phyloP scores from a whole-genome alignment of 73 alveolate species.

The Stentor coeruleus region DNA sequence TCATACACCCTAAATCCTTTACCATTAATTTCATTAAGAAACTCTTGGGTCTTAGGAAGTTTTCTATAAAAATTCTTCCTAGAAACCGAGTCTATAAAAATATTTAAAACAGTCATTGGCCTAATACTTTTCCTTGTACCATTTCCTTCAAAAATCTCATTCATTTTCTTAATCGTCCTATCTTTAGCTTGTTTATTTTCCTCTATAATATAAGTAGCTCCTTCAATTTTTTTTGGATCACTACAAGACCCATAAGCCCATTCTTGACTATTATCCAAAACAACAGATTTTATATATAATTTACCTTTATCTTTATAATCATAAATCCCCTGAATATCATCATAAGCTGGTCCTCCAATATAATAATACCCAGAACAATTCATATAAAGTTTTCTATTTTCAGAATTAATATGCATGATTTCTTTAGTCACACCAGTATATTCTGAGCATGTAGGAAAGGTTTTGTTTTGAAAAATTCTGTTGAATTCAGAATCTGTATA shows the following conservation, averaged over 20 bases:
- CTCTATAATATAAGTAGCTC: neutral
- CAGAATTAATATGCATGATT: neutral
- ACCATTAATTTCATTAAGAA: neutral
- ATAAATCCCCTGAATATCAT: neutral
- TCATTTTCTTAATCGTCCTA: neutral
- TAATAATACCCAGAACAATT: neutral
- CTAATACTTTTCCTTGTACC: neutral
- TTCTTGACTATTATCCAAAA: neutral
- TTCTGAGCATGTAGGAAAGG: neutral
- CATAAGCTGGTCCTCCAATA: neutral
- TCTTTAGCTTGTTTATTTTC: neutral
- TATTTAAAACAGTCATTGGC: neutral
- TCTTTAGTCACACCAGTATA: neutral
- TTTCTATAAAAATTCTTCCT: constrained; percentile 2
- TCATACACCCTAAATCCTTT: neutral
- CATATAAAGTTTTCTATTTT: neutral
- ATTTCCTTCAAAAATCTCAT: neutral
- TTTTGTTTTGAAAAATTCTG: neutral
- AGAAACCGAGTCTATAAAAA: constrained; percentile 14
- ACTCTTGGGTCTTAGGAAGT: neutral
- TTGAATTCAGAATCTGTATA: neutral
- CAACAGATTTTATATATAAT: neutral
- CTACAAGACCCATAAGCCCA: constrained; percentile 22
- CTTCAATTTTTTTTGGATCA: neutral
- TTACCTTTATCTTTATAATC: neutral